phyloP scores from a whole-genome alignment of 805 yeast genomes.

The Priceomyces medius region DNA sequence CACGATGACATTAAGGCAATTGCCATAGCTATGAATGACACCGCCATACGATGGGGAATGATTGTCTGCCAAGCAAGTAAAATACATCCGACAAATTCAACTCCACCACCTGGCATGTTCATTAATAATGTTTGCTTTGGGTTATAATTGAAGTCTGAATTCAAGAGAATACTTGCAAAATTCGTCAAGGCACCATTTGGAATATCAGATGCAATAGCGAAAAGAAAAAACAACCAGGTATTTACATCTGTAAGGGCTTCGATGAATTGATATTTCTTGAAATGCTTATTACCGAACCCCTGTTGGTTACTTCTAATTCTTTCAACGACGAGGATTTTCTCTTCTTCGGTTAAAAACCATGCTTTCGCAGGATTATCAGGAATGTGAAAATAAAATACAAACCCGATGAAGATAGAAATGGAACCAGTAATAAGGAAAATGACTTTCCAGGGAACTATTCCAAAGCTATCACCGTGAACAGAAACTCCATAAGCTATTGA shows the following conservation, averaged over 20 bases:
- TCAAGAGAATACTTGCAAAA: conserved; percentile 31
- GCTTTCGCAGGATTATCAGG: conserved; percentile 36
- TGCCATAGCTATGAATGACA: conserved; percentile 24
- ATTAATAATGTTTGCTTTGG: conserved; percentile 24
- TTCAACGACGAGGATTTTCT: conserved; percentile 32
- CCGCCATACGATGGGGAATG: conserved; percentile 15
- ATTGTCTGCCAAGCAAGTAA: conserved; percentile 28
- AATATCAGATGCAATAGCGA: conserved; percentile 23
- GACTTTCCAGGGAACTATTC: conserved; percentile 57
- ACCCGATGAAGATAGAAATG: conserved; percentile 53
- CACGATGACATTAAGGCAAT: conserved; percentile 27
- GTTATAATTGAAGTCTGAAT: conserved; percentile 22
- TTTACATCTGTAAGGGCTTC: conserved; percentile 36
- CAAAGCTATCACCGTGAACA: conserved; percentile 34
- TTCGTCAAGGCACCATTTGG: conserved; percentile 40
- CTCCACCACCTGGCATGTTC: conserved; percentile 36
- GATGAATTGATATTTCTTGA: conserved; percentile 35
- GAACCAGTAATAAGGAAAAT: conserved; percentile 60
- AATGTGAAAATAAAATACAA: conserved; percentile 46
- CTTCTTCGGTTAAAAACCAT: conserved; percentile 37
- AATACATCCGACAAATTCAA: conserved; percentile 25
- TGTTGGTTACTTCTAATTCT: conserved; percentile 34
- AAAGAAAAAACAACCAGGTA: conserved; percentile 34
- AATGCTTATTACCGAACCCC: conserved; percentile 42
- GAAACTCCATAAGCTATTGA: conserved; percentile 56